phyloP scores from a whole-genome alignment of 805 yeast species.

The Schizosaccharomyces japonicus region DNA sequence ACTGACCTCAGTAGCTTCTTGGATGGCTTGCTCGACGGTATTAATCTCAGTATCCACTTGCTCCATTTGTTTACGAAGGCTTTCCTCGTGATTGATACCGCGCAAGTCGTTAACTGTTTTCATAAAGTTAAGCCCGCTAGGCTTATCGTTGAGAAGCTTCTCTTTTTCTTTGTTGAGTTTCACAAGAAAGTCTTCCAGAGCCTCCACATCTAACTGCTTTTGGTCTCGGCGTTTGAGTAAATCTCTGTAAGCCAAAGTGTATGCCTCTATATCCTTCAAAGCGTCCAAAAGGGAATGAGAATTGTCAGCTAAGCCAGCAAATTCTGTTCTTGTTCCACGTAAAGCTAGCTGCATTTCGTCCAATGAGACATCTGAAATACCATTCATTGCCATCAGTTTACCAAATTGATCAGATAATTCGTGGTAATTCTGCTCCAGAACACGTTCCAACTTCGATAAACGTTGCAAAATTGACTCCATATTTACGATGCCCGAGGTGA shows the following conservation, averaged over 20 bases:
- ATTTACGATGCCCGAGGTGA: conserved; percentile 59
- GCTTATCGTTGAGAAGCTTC: conserved; percentile 27
- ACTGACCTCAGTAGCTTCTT: conserved; percentile 26
- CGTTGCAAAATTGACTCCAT: conserved; percentile 58
- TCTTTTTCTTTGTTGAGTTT: conserved; percentile 48
- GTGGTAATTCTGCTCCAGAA: conserved; percentile 46
- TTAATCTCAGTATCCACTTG: conserved; percentile 28
- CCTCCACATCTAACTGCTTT: conserved; percentile 77
- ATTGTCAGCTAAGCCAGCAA: conserved; percentile 16
- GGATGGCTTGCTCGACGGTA: conserved; percentile 27
- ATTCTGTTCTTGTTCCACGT: conserved; percentile 26
- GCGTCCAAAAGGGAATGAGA: conserved; percentile 14
- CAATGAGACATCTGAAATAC: conserved; percentile 10
- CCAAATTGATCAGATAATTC: conserved; percentile 46
- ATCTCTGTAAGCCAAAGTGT: conserved; percentile 36
- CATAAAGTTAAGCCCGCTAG: conserved; percentile 26
- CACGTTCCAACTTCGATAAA: conserved; percentile 47
- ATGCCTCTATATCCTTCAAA: conserved; percentile 69
- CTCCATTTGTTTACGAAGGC: conserved; percentile 27
- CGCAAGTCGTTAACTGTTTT: conserved; percentile 35
- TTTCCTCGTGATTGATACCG: conserved; percentile 36
- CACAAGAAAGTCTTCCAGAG: conserved; percentile 49
- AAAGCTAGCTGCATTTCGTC: background rate
- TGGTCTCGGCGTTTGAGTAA: conserved; percentile 69
- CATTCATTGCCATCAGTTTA: conserved; percentile 39